phyloP scores from a whole-genome alignment of 306 rosid species.

The Rosa lucieae region DNA sequence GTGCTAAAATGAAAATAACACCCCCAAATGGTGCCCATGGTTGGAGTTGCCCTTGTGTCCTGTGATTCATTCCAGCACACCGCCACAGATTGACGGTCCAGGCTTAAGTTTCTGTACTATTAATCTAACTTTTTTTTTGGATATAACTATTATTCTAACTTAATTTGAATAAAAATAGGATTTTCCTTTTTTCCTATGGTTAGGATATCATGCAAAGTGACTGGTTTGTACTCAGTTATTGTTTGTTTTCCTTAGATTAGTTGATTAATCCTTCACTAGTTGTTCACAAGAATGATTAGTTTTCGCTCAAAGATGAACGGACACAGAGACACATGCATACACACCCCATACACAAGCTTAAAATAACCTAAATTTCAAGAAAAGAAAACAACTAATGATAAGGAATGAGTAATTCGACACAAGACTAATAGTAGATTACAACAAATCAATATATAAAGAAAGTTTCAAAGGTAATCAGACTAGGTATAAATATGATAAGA shows the following conservation, averaged over 20 bases:
- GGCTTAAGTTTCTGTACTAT: not conserved
- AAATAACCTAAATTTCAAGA: no score
- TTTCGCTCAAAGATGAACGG: not conserved
- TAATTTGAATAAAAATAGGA: not conserved
- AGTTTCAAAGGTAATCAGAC: not conserved
- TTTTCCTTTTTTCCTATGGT: not conserved
- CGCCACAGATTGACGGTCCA: not conserved
- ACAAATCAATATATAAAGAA: not conserved
- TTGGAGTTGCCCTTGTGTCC: no score
- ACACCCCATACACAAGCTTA: not conserved
- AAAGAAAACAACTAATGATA: not conserved
- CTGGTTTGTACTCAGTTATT: not conserved
- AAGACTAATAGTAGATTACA: conserved; percentile 6
- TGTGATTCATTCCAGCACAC: not conserved
- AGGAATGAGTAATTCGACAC: not conserved
- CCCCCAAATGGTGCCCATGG: no score
- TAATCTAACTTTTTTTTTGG: not conserved
- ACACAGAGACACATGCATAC: not conserved
- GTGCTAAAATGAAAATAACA: no score
- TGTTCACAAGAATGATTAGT: not conserved
- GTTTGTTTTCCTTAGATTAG: not conserved
- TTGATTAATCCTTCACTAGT: not conserved
- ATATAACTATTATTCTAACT: no score
- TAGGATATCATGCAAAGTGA: not conserved
- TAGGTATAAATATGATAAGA: not conserved